Base-by-base conservation (phyloP, 2,329 filamentous ascomycete species). In the Phaeosphaeria sp. region DNA sequence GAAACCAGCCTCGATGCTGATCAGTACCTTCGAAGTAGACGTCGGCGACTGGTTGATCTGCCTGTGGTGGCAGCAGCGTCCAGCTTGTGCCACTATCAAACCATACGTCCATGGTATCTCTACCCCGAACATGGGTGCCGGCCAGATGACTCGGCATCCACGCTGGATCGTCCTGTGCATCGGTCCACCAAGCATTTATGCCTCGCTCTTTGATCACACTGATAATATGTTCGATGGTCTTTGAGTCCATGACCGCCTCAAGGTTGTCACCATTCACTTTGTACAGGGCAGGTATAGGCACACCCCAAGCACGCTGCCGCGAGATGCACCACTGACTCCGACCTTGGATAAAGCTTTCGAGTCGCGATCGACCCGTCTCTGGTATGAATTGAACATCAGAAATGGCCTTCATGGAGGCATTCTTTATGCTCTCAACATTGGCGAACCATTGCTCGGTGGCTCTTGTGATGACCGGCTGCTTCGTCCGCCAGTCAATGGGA, bases 81-180 rank as follows among this genome's bases (percentile, higher is more conserved):
- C 95, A 99, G 71, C 92, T 97, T 49, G 91, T 97, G 6, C 95
- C 95, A 65, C 95, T 98, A 76, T 99, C 95, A 68, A 99, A 99
- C 95, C 95, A 99, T 9, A 99, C 95, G 76, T 99, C 95, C 95
- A 99, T 99, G 0, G 95, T 99, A 71, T 99, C 95, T 44, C 83
- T 91, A 15, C 94, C 94, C 61, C 95, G 89, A 48, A 85, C 82
- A 72, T 90, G 95, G 5, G 79, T 75, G 4, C 83, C 79, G 44
- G 80, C 79, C 1, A 97, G 80, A 9, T 86, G 84, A 6, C 86
- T 77, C 1, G 89, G 87, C 30, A 96, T 83, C 94, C 94, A 99
- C 0, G 86, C 86, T 22, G 84, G 80, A 51, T 98, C 93, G 60
- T 93, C 85, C 1, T 84, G 80, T 15, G 85, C 81, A 73, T 98